phyloP scores from a whole-genome alignment of 306 rosid genomes.

The Rubus idaeus region DNA sequence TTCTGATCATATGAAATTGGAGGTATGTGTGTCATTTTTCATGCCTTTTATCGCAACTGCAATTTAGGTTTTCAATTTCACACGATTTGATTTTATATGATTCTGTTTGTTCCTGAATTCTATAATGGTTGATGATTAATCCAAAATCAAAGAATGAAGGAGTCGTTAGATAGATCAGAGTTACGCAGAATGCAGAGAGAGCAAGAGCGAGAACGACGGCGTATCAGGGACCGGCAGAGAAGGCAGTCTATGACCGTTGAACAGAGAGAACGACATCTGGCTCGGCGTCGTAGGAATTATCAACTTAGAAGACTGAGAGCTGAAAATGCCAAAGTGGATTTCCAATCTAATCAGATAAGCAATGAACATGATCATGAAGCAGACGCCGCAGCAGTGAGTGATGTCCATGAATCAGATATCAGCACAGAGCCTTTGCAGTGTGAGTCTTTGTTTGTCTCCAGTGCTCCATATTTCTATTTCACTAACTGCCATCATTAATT shows the following conservation, averaged over 20 bases:
- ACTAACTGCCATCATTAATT: no score
- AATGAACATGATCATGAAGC: constrained; percentile 3
- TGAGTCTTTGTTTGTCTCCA: neutral
- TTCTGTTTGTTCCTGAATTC: neutral
- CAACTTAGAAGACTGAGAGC: constrained; percentile 73
- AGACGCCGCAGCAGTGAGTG: constrained; percentile 36
- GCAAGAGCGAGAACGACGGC: constrained; percentile 72
- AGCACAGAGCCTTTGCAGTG: neutral
- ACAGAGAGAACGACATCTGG: constrained; percentile 79
- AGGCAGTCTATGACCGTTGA: constrained; percentile 80
- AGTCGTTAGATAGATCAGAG: constrained; percentile 39
- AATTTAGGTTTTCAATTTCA: neutral
- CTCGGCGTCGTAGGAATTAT: constrained; percentile 80
- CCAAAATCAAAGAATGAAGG: constrained; percentile 34
- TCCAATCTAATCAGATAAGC: constrained; percentile 34
- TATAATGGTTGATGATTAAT: neutral
- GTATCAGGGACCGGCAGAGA: constrained; percentile 70
- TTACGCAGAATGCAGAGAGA: constrained; percentile 53
- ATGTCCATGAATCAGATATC: neutral
- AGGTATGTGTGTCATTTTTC: neutral
- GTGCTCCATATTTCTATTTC: no score
- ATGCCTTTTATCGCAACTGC: neutral
- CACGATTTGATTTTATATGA: no score
- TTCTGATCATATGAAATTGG: neutral
- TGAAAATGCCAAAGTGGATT: constrained; percentile 33